phyloP scores from a whole-genome alignment of 1,284 basidiomycete species.

The Moesziomyces parantarcticus region DNA sequence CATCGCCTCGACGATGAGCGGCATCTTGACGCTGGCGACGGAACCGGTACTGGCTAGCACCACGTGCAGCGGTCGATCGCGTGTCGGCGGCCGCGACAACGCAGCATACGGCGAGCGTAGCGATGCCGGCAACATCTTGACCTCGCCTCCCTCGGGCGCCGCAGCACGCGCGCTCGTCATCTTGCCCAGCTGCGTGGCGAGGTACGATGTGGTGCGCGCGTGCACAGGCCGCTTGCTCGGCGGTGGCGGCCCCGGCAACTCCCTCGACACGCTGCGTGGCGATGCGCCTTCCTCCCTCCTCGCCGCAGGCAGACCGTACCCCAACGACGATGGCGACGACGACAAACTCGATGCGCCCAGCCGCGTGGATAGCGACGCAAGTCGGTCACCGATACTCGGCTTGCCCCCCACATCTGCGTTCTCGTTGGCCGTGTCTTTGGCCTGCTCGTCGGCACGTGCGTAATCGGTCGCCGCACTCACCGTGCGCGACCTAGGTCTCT shows the following conservation, averaged over 20 bases:
- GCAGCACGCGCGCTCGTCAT: not conserved
- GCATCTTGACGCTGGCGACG: conserved; percentile 92
- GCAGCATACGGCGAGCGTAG: conserved; percentile 55
- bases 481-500: not conserved
- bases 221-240: conserved; percentile 14
- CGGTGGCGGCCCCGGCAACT: conserved; percentile 31
- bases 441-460: conserved; percentile 6
- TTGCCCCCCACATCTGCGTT: conserved; percentile 1
- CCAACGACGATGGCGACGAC: conserved; percentile 15
- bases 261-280: conserved; percentile 17
- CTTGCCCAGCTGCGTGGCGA: conserved; percentile 4
- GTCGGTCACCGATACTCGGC: conserved; percentile 26
- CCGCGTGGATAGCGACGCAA: conserved; percentile 76
- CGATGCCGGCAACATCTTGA: conserved; percentile 43
- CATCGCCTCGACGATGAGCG: conserved; percentile 84
- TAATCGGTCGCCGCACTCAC: conserved; percentile 7
- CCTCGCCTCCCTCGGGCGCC: not conserved
- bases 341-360: conserved; percentile 50
- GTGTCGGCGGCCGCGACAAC: conserved; percentile 44
- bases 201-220: conserved; percentile 11
- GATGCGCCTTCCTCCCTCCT: not conserved
- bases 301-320: conserved; percentile 4
- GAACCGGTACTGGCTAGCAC: conserved; percentile 89
- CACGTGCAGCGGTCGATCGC: conserved; percentile 72
- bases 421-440: conserved; percentile 1